Base-by-base conservation (phyloP, 345 rosid genomes). In the Linum usitatissimum region DNA sequence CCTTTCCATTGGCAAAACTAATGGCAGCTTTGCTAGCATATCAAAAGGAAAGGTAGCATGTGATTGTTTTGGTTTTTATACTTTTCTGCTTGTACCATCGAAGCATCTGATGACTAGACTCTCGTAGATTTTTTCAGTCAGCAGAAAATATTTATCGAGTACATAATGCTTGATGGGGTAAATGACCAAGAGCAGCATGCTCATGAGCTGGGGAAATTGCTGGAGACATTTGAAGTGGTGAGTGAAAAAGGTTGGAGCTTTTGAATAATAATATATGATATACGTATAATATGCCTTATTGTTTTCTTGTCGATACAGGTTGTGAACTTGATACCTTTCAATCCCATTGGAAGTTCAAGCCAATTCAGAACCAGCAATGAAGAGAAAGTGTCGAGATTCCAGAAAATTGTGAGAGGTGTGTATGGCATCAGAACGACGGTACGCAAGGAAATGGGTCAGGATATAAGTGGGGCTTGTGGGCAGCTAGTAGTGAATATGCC, bases 111-210 rank as follows among this genome's bases (percentile, higher is more conserved):
- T 14, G 53, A 39, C 38, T 15, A 18, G 18, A 31, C 59, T 18
- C 34, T 8, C 48, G 8, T 49, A 17, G 0, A 30, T 57, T 63
- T 67, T 60, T 72, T 49, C 81, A 87, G 96, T 70, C 83, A 81
- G 71, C 86, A 85, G 71, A 93, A 87, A 67, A 81, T 93, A 53
- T 83, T 93, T 69, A 83, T 93, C 0, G 99, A 93, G 78, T 93
- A 90, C 74, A 90, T 93, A 68, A 93, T 93, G 99, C 99, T 93
- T 69, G 86, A 87, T 53, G 96, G 86, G 63, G 83, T 93, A 55
- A 93, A 93, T 68, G 99, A 90, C 78, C 88, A 87, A 73, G 90
- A 86, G 69, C 74, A 68, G 73, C 90, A 90, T 55, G 97, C 96
- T 55, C 90, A 87, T 75, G 84, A 69, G 74, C 90, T 93, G 0